Percentiles rank a stretch among this genome's conserved stretches.
phyloP scores from a whole-genome alignment of 2,329 filamentous ascomycete species.

The Alternaria sp. region DNA sequence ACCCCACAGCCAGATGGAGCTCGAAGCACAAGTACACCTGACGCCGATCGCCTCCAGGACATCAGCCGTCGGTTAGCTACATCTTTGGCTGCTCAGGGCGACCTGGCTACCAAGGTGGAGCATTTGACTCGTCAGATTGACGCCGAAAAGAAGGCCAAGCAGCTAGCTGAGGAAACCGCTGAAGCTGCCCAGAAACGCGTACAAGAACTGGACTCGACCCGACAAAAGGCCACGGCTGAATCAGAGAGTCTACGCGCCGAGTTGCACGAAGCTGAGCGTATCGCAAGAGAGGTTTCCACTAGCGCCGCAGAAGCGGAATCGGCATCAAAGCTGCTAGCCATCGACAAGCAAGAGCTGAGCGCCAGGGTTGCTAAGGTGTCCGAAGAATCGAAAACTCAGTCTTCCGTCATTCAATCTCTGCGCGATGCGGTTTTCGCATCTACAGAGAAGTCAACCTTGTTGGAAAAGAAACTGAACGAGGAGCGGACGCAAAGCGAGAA shows the following conservation, averaged over 20 bases:
- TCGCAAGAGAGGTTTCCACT: slow-evolving; percentile 81
- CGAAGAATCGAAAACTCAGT: slow-evolving; percentile 72
- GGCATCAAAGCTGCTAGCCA: slow-evolving; percentile 73
- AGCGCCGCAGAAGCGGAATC: slow-evolving; percentile 77
- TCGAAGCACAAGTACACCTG: slow-evolving; percentile 65
- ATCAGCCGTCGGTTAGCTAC: slow-evolving; percentile 83
- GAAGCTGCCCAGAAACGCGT: slow-evolving; percentile 83
- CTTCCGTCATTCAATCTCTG: slow-evolving; percentile 74
- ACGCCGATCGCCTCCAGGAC: slow-evolving; percentile 73
- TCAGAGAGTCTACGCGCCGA: slow-evolving; percentile 85
- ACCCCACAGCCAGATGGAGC: slow-evolving; percentile 60
- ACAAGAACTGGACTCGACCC: slow-evolving; percentile 80
- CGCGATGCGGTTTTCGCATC: slow-evolving; percentile 80
- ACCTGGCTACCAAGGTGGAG: slow-evolving; percentile 79
- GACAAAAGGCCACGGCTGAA: slow-evolving; percentile 83
- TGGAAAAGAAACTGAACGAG: slow-evolving; percentile 83
- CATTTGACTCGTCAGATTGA: slow-evolving; percentile 73
- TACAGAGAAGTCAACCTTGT: slow-evolving; percentile 72
- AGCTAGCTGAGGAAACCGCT: slow-evolving; percentile 86
- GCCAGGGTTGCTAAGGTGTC: slow-evolving; percentile 71
- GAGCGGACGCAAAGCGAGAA: slow-evolving; percentile 77
- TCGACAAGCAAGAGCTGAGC: slow-evolving; percentile 84
- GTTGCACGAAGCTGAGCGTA: slow-evolving; percentile 78
- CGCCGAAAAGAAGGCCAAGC: slow-evolving; percentile 79
- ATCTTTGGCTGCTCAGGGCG: slow-evolving; percentile 77